These are phyloP conservation scores for Erysiphe pulchra DNA, from an alignment of 2,329 filamentous ascomycete species.

Conservation along the genomic window DNA sequence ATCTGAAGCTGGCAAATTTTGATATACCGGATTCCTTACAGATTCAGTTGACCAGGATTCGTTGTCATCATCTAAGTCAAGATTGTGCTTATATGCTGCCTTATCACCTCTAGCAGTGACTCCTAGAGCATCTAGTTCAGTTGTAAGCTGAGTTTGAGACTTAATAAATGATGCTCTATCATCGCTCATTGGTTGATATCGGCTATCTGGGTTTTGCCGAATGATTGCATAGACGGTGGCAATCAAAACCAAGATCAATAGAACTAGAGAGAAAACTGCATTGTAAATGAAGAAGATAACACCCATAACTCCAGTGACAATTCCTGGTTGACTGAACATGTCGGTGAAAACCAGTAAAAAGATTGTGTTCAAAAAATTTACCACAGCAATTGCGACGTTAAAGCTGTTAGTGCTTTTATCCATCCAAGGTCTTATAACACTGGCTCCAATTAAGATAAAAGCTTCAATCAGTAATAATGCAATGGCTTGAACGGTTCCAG, in stretches of 20 bases:
- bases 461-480: slow-evolving; percentile 66
- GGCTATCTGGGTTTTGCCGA: slow-evolving; percentile 80
- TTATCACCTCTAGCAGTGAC: slow-evolving; percentile 75
- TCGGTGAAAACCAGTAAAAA: slow-evolving; percentile 75
- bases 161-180: slow-evolving; percentile 96
- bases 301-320: slow-evolving; percentile 72
- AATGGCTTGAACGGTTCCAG: slow-evolving; percentile 49
- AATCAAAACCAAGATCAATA: slow-evolving; percentile 60
- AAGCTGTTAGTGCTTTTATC: slow-evolving; percentile 95
- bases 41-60: slow-evolving; percentile 39
- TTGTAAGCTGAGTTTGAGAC: slow-evolving; percentile 67
- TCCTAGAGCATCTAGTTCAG: slow-evolving; percentile 72
- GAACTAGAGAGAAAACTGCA: slow-evolving; percentile 55
- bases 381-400: slow-evolving; percentile 72
- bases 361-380: slow-evolving; percentile 80
- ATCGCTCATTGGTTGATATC: slow-evolving; percentile 91
- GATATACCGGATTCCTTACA: slow-evolving; percentile 18
- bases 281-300: slow-evolving; percentile 78
- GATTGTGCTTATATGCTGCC: slow-evolving; percentile 26
- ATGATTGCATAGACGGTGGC: slow-evolving; percentile 57
- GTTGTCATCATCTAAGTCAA: slow-evolving; percentile 47
- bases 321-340: slow-evolving; percentile 57
- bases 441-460: slow-evolving; percentile 47
- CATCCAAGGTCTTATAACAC: slow-evolving; percentile 82
- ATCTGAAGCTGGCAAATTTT: slow-evolving; percentile 11